Percentiles rank a stretch among this genome's conserved stretches.
These are phyloP conservation scores for Wickerhamiella infanticola DNA, from an alignment of 1,139 yeast species.

Conservation along the genomic window DNA sequence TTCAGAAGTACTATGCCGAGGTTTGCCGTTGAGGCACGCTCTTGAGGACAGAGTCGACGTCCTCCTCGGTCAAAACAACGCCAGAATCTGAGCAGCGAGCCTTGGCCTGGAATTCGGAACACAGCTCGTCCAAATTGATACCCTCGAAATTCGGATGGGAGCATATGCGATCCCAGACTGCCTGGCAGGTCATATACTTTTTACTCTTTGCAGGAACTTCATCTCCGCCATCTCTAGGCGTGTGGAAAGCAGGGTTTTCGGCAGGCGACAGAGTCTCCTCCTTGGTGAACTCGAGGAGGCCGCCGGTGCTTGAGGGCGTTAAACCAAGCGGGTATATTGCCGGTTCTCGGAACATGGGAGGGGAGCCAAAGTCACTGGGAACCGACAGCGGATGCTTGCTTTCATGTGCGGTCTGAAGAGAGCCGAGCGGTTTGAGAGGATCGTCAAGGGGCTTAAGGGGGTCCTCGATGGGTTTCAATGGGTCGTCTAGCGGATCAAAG, in stretches of 20 bases:
- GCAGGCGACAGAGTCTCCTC: background rate
- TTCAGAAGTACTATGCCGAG: no score
- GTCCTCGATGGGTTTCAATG: background rate
- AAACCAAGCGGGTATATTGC: background rate
- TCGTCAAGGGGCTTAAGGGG: background rate
- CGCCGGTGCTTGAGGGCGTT: background rate
- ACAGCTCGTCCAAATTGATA: constrained; percentile 83
- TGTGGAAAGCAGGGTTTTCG: background rate
- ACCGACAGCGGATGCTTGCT: no score
- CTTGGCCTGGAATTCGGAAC: constrained; percentile 72
- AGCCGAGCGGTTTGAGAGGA: background rate
- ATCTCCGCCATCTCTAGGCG: constrained; percentile 15
- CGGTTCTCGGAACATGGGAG: background rate
- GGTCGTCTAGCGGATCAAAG: constrained; percentile 41
- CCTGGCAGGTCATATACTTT: constrained; percentile 53
- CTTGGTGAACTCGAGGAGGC: background rate
- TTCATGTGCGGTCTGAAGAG: background rate
- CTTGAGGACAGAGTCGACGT: constrained; percentile 54
- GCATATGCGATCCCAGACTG: constrained; percentile 91
- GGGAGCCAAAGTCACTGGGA: no score
- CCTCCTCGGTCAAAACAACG: constrained; percentile 66
- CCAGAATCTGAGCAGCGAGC: constrained; percentile 95
- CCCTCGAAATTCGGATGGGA: constrained; percentile 89
- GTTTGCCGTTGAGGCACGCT: background rate
- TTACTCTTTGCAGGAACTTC: constrained; percentile 37